Base-by-base conservation (phyloP, 2,329 filamentous ascomycete genomes). In the Colletotrichum orchidophilum region DNA sequence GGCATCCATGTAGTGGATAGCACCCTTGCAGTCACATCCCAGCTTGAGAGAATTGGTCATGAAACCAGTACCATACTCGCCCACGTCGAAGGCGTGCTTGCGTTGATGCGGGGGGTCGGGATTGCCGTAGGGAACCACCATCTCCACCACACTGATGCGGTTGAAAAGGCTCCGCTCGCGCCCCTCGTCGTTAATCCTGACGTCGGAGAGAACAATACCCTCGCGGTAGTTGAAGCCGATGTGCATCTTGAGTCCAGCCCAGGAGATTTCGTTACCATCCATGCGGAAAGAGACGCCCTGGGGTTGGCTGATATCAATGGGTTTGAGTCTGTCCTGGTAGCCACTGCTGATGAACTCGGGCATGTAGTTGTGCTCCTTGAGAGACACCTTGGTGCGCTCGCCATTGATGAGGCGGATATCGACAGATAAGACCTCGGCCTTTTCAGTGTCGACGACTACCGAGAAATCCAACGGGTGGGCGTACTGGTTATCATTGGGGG, bases 301-400 rank as follows among this genome's bases (percentile, higher is more conserved):
- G 39, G 87, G 87, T 76, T 95, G 93, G 1, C 88, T 85, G 52
- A 95, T 90, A 74, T 93, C 88, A 76, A 95, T 87, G 4, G 92
- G 92, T 80, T 93, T 94, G 33, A 90, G 76, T 62, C 87, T 88
- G 15, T 84, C 80, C 7, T 90, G 80, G 5, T 91, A 79, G 75
- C 87, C 85, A 1, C 18, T 46, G 39, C 85, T 83, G 0, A 83
- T 78, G 73, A 86, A 87, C 70, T 87, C 90, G 12, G 88, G 89
- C 24, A 85, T 8, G 88, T 87, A 75, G 92, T 90, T 2, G 84
- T 88, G 74, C 55, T 58, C 55, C 18, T 39, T 77, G 1, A 90
- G 84, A 79, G 92, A 89, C 77, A 92, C 85, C 35, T 92, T 82
- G 39, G 86, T 89, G 66, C 87, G 82, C 77, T 90, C 88, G 75